These are phyloP conservation scores for Pestalotiopsis sp. DNA, from an alignment of 2,329 filamentous ascomycete genomes.

Conservation along the genomic window DNA sequence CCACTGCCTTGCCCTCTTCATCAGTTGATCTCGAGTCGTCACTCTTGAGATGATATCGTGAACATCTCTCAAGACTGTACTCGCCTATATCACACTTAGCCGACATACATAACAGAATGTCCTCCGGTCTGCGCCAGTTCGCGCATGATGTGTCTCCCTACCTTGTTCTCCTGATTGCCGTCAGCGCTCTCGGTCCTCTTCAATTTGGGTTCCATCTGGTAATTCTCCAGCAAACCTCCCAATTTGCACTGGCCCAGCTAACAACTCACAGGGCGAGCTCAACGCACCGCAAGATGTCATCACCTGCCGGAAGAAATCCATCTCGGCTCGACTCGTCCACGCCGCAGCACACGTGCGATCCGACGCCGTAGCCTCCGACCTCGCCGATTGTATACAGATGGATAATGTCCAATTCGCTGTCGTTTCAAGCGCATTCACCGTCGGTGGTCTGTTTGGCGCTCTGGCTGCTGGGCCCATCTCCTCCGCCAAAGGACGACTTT, in stretches of 20 bases:
- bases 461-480: constrained; percentile 80
- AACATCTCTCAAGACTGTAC: no score
- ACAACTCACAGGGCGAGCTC: constrained; percentile 72
- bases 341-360: constrained; percentile 29
- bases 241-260: not conserved
- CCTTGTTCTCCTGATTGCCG: constrained; percentile 74
- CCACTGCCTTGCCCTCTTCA: not conserved
- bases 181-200: constrained; percentile 83
- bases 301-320: constrained; percentile 72
- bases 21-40: not conserved
- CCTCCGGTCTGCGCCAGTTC: constrained; percentile 31
- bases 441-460: constrained; percentile 86
- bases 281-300: constrained; percentile 95
- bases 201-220: constrained; percentile 96
- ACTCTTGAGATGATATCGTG: no score
- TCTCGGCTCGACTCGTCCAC: constrained; percentile 36
- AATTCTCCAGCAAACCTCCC: constrained; percentile 29
- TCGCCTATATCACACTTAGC: not conserved
- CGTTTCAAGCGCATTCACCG: constrained; percentile 86
- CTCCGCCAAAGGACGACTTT: constrained; percentile 73
- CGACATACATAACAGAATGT: constrained; percentile 1
- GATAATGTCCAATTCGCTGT: constrained; percentile 78
- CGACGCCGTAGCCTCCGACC: constrained; percentile 31
- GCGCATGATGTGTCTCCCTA: constrained; percentile 68
- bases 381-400: constrained; percentile 89